A percentile compares a stretch with the other conserved stretches of the same genome.
Conservation (phyloP, 768 basidiomycete species). For the Naematelia aurantialba region DNA sequence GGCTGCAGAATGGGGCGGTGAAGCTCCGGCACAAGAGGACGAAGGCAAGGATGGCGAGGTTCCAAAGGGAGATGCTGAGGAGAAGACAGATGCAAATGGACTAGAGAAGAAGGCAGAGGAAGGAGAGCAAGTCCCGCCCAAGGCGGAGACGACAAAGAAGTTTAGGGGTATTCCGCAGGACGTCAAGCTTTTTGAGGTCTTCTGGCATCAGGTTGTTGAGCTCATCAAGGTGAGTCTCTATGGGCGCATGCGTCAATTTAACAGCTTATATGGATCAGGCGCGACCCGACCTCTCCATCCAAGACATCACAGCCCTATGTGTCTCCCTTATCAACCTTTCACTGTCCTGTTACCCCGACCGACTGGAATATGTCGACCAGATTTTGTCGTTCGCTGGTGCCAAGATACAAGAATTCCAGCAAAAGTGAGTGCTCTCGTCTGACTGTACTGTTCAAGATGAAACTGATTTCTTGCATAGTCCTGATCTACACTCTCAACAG, state of each 20-base stretch:
- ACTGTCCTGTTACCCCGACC: constrained; percentile 93
- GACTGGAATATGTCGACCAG: constrained; percentile 95
- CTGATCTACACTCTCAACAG: constrained; percentile 81
- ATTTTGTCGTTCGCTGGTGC: constrained; percentile 81
- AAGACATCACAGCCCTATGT: constrained; percentile 92
- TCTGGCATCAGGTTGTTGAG: constrained; percentile 97
- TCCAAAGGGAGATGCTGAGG: background rate
- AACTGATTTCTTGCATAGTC: constrained; percentile 53
- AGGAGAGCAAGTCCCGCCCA: constrained; percentile 29
- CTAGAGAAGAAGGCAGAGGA: constrained; percentile 22
- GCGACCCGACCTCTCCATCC: constrained; percentile 92
- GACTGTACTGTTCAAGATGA: background rate
- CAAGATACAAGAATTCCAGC: constrained; percentile 77
- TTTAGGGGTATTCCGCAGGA: constrained; percentile 94
- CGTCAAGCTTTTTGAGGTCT: constrained; percentile 94
- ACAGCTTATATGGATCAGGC: constrained; percentile 57
- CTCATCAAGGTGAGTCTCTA: constrained; percentile 75
- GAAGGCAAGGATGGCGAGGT: constrained; percentile 10
- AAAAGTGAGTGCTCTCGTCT: constrained; percentile 59
- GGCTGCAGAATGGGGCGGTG: constrained; percentile 31
- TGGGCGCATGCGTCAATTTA: background rate
- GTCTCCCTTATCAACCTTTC: constrained; percentile 94
- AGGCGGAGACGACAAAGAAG: constrained; percentile 56
- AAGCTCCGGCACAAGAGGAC: background rate
- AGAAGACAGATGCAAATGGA: constrained; percentile 50